phyloP scores from a whole-genome alignment of 768 basidiomycete species.

The Mycena haematopus region DNA sequence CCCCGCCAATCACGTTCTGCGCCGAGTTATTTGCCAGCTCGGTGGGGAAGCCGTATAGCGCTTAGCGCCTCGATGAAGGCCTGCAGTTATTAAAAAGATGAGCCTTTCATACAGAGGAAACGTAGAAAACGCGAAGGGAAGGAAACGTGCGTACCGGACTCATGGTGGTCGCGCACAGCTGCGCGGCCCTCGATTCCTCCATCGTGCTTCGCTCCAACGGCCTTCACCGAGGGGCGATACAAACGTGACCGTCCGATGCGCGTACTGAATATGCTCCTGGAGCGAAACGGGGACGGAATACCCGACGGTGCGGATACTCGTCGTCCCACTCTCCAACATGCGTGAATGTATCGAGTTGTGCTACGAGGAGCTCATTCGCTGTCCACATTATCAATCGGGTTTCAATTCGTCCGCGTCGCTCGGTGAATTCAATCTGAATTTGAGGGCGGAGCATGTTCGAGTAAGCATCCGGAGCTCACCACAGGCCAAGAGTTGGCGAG shows the following conservation, averaged over 20 bases:
- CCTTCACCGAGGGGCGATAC: conserved; percentile 2
- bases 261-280: conserved; percentile 46
- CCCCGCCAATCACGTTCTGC: conserved; percentile 38
- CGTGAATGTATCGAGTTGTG: conserved; percentile 12
- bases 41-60: conserved; percentile 10
- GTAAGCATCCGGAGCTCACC: no score
- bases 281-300: conserved; percentile 11
- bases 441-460: conserved; percentile 10
- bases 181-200: no score
- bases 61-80: not conserved
- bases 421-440: no score
- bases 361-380: conserved; percentile 12
- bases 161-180: not conserved
- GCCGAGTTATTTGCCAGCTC: conserved; percentile 6
- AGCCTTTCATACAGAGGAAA: no score
- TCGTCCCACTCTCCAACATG: conserved; percentile 3
- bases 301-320: conserved; percentile 12
- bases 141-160: conserved; percentile 3
- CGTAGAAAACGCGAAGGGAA: no score
- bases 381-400: no score
- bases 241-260: conserved; percentile 44
- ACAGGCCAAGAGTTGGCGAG: no score
- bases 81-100: no score
- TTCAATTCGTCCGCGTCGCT: no score
- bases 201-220: not conserved